phyloP scores from a whole-genome alignment of 768 basidiomycete species.

The Suillus fuscotomentosus region DNA sequence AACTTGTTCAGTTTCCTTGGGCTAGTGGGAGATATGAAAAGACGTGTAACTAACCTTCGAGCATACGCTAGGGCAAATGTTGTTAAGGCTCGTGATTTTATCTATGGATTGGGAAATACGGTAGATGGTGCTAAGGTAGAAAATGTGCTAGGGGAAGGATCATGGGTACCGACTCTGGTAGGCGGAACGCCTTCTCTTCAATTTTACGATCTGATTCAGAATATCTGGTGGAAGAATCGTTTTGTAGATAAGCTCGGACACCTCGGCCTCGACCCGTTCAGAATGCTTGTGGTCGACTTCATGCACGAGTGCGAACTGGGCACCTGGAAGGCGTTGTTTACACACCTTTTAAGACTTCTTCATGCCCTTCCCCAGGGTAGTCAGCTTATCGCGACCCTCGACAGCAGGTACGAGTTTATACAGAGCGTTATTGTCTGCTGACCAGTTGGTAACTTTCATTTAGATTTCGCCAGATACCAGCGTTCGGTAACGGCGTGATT shows the following conservation, averaged over 20 bases:
- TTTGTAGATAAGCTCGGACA: slow-evolving; percentile 25
- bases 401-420: neutral
- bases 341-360: slow-evolving; percentile 35
- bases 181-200: neutral
- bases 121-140: too few species aligned
- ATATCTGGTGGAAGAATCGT: slow-evolving; percentile 28
- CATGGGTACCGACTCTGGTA: too few species aligned
- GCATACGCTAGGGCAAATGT: too few species aligned
- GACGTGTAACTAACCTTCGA: too few species aligned
- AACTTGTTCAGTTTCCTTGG: too few species aligned
- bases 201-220: neutral
- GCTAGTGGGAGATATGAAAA: too few species aligned
- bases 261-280: slow-evolving; percentile 22
- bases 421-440: neutral
- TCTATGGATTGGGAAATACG: too few species aligned
- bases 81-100: too few species aligned
- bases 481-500: slow-evolving; percentile 31
- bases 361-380: neutral
- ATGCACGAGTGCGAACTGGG: slow-evolving; percentile 41
- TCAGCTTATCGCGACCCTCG: neutral
- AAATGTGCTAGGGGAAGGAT: too few species aligned
- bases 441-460: neutral
- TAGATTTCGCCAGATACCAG: slow-evolving; percentile 28
- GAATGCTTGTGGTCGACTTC: slow-evolving; percentile 31
- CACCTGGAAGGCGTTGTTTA: slow-evolving; percentile 34